These are phyloP conservation scores for Cutaneotrichosporon curvatum DNA, from an alignment of 1,284 basidiomycete genomes.

Conservation along the genomic window DNA sequence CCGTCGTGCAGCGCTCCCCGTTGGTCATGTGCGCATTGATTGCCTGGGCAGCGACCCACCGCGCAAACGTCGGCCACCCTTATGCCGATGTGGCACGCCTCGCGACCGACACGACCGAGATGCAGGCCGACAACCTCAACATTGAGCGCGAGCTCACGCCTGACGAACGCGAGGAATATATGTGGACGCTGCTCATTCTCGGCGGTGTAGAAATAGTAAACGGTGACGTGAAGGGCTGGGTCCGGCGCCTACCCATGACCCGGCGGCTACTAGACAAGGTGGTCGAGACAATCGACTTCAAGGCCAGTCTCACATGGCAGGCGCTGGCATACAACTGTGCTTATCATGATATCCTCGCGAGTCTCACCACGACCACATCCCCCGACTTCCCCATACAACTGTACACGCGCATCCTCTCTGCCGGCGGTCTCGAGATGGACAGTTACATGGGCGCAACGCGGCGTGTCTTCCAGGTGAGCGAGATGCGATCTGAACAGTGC, in stretches of 20 bases:
- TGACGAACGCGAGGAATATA: slow-evolving; percentile 25
- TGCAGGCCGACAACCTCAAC: slow-evolving; percentile 22
- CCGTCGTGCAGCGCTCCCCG: slow-evolving; percentile 24
- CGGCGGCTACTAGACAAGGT: slow-evolving; percentile 13
- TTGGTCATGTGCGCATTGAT: slow-evolving; percentile 28
- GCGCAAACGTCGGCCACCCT: slow-evolving; percentile 23
- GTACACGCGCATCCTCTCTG: slow-evolving; percentile 22
- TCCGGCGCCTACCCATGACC: slow-evolving; percentile 14
- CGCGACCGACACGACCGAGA: slow-evolving; percentile 25
- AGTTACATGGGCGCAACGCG: slow-evolving; percentile 28
- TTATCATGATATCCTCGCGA: slow-evolving; percentile 27
- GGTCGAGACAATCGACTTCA: slow-evolving; percentile 14
- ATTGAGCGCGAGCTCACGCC: slow-evolving; percentile 15
- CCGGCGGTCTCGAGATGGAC: slow-evolving; percentile 21
- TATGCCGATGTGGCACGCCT: slow-evolving; percentile 27
- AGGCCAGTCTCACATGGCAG: slow-evolving; percentile 16
- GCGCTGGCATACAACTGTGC: slow-evolving; percentile 24
- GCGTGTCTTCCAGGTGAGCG: slow-evolving; percentile 22
- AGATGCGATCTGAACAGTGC: too few relatives aligned
- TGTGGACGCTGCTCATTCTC: slow-evolving; percentile 30
- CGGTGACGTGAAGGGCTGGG: slow-evolving; percentile 21
- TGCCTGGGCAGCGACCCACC: slow-evolving; percentile 29
- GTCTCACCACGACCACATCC: slow-evolving; percentile 16
- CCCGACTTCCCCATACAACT: slow-evolving; percentile 25
- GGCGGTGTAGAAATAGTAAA: slow-evolving; percentile 28